phyloP scores from a whole-genome alignment of 73 alveolate genomes.

The Tetrahymena malaccensis region DNA sequence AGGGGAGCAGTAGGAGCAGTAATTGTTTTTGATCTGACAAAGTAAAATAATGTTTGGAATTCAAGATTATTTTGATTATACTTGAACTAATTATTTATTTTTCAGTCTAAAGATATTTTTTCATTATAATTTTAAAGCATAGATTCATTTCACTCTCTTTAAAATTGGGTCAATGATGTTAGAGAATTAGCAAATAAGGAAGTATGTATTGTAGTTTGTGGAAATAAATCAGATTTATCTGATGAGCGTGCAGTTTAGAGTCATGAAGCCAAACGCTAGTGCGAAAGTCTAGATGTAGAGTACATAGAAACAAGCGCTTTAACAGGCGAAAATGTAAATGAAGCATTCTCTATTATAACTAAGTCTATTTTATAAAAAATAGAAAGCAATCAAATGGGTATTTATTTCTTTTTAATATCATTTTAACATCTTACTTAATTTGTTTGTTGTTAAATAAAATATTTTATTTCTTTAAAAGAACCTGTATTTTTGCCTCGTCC shows the following conservation, averaged over 20 bases:
- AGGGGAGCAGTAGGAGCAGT: conserved; percentile 51
- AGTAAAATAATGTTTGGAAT: background rate
- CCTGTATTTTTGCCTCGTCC: background rate
- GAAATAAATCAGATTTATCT: conserved; percentile 67
- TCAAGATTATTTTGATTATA: background rate
- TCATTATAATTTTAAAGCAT: conserved; percentile 47
- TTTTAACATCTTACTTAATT: too few species aligned
- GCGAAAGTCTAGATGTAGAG: background rate
- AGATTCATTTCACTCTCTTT: conserved; percentile 58
- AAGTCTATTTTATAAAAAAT: conserved; percentile 29
- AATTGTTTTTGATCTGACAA: conserved; percentile 49
- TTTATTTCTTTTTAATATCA: too few species aligned
- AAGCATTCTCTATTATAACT: conserved; percentile 43
- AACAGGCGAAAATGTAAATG: conserved; percentile 65
- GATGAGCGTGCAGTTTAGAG: background rate
- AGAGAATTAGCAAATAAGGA: conserved; percentile 64
- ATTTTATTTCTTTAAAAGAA: background rate
- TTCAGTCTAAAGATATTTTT: background rate
- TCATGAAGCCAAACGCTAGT: background rate
- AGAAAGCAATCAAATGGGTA: conserved; percentile 23
- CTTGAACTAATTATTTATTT: background rate
- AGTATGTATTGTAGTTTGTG: conserved; percentile 56
- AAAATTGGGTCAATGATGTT: conserved; percentile 80
- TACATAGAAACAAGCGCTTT: conserved; percentile 60
- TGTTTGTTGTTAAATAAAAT: background rate